These are phyloP conservation scores for Prunus mongolica DNA, from an alignment of 306 rosid genomes.

Conservation along the genomic window DNA sequence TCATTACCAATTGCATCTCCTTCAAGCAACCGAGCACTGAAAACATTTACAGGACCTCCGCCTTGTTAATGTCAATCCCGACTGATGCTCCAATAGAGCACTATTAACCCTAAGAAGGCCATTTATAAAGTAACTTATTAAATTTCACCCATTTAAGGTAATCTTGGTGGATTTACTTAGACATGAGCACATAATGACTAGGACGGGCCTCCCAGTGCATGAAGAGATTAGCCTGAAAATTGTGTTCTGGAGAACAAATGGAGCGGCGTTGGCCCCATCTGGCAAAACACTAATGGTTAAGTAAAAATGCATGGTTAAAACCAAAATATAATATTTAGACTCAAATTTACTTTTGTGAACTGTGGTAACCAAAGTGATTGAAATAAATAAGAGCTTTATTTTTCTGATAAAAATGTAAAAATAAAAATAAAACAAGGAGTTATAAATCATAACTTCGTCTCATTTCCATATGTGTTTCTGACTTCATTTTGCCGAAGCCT, in stretches of 20 bases:
- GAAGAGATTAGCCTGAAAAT: background rate
- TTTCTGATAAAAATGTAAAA: background rate
- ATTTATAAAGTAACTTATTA: background rate
- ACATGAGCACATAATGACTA: background rate
- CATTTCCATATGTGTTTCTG: background rate
- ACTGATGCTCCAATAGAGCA: background rate
- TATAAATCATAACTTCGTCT: background rate
- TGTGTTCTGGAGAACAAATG: background rate
- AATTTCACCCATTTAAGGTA: conserved; percentile 23
- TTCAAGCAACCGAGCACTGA: background rate
- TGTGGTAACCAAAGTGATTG: background rate
- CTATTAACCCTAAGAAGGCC: conserved; percentile 9
- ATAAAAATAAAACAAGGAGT: background rate
- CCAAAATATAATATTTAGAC: background rate
- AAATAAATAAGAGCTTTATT: background rate
- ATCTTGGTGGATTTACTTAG: conserved; percentile 13
- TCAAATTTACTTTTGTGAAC: background rate
- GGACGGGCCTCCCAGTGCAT: background rate
- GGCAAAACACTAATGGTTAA: conserved; percentile 10
- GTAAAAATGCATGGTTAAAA: background rate
- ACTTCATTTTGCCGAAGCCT: background rate
- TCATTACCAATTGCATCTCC: background rate
- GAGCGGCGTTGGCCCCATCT: conserved; percentile 2
- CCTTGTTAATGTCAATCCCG: background rate
- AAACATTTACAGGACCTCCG: background rate